Evolutionary conservation across 257 asterid species (phyloP).

Genomic region (Hygrophila difformis): DNA sequence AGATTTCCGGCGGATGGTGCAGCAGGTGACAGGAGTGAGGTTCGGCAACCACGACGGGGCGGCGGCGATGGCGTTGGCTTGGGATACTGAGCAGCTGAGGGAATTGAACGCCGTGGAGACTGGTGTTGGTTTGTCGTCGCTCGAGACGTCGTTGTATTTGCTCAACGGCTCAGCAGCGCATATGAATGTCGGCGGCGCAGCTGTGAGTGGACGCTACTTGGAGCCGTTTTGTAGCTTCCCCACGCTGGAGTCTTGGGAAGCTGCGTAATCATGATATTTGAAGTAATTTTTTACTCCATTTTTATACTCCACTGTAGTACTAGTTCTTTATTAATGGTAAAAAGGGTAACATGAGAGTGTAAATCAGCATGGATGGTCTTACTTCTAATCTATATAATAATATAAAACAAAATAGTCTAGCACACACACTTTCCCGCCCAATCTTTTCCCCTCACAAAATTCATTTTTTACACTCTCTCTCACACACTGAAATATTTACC

Average conservation of each 20-base stretch:
- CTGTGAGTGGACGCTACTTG: slow-evolving; percentile 16
- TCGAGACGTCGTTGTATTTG: slow-evolving; percentile 28
- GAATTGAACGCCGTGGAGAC: slow-evolving; percentile 7
- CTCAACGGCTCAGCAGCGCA: slow-evolving; percentile 15
- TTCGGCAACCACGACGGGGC: slow-evolving; percentile 15
- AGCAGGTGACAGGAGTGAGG: slow-evolving; percentile 31
- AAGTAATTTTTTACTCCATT: too few species aligned
- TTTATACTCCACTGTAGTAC: too few species aligned
- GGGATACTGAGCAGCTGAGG: background rate
- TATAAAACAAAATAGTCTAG: too few species aligned
- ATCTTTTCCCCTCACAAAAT: too few species aligned
- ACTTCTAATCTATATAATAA: too few species aligned
- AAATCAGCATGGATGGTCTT: too few species aligned
- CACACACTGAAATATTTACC: too few species aligned
- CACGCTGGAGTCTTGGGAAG: slow-evolving; percentile 49
- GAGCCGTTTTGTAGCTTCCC: slow-evolving; percentile 37
- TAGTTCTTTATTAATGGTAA: too few species aligned
- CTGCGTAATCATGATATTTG: slow-evolving; percentile 1
- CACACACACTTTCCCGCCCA: too few species aligned
- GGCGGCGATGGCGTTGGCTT: background rate
- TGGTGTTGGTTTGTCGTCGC: slow-evolving; percentile 22
- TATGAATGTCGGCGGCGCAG: slow-evolving; percentile 11
- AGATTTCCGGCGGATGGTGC: slow-evolving; percentile 22
- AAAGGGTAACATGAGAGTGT: too few species aligned
- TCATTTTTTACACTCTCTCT: too few species aligned